phyloP scores from a whole-genome alignment of 2,329 filamentous ascomycete genomes.

The Berkeleyomyces basicola region DNA sequence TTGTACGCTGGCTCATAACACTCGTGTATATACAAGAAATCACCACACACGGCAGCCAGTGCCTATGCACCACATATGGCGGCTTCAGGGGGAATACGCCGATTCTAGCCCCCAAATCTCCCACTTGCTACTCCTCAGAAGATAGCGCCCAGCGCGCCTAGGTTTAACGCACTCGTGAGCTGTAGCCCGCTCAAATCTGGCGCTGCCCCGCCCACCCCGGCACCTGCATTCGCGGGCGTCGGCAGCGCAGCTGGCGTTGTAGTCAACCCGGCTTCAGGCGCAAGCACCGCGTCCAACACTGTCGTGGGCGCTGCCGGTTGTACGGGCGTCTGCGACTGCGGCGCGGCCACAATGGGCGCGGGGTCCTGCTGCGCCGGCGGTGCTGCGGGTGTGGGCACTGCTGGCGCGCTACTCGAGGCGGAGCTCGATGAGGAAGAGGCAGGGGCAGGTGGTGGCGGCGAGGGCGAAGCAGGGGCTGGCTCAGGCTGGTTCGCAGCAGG shows the following conservation, averaged over 20 bases:
- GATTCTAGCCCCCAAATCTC: background rate
- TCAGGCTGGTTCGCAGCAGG: background rate
- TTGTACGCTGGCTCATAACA: background rate
- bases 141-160: conserved; percentile 25
- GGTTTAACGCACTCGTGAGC: conserved; percentile 27
- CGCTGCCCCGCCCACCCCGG: background rate
- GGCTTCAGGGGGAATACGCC: background rate
- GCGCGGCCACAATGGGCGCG: background rate
- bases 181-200: conserved; percentile 27
- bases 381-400: background rate
- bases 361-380: background rate
- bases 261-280: conserved; percentile 6
- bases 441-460: background rate
- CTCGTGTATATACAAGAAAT: background rate
- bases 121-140: background rate
- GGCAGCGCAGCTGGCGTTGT: conserved; percentile 17
- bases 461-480: background rate
- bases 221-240: conserved; percentile 10
- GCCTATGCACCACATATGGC: background rate
- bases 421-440: background rate
- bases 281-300: conserved; percentile 2
- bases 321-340: background rate
- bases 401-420: no score
- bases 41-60: background rate
- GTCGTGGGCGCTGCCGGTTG: conserved; percentile 13